Base-by-base conservation (phyloP, 2,329 filamentous ascomycete species). In the Aspergillus persii region DNA sequence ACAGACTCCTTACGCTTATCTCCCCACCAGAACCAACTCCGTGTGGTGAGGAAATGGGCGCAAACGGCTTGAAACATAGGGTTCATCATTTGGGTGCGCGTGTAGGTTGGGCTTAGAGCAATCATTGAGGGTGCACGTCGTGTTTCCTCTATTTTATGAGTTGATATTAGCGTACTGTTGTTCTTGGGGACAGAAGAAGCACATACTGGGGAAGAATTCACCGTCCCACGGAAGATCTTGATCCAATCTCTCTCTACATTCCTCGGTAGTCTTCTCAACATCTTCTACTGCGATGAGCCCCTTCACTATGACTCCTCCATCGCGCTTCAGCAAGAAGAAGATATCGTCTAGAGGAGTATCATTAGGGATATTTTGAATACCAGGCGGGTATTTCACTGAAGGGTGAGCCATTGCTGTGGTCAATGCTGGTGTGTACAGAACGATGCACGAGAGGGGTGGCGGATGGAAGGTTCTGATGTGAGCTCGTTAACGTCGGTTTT, bases 1-100 rank as follows among this genome's bases (percentile, higher is more conserved):
- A 69, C 63, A 3, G 66, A 66, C n/a, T 66, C 63, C 8, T 68
- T 67, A 49, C 66, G 62, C 30, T 69, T 61, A 8, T 69, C 56
- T 30, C 69, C 70, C 59, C 66, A 68, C 69, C 69, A 73, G 58
- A 66, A 70, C 59, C 61, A 65, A 57, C 60, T 66, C 6, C 63
- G 63, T 15, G 66, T 70, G 1, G 70, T 70, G 1, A 73, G 58
- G 18, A 73, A 68, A 15, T 68, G 59, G 4, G 66, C 64, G 57
- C 66, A 68, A 8, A 70, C 61, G 4, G 60, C 59, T 26, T 66
- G 69, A 39, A 68, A 73, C 2, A 72, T 59, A 0, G 66, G 68
- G 18, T 72, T 63, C 65, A 69, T 70, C 15, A 71, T 9, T 15
- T 61, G 59, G 0, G 59, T 59, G 8, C 15, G 12, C 4, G 36